Evolutionary conservation across 306 rosid species (phyloP).

Genomic region (Elaeagnus macrophylla): DNA sequence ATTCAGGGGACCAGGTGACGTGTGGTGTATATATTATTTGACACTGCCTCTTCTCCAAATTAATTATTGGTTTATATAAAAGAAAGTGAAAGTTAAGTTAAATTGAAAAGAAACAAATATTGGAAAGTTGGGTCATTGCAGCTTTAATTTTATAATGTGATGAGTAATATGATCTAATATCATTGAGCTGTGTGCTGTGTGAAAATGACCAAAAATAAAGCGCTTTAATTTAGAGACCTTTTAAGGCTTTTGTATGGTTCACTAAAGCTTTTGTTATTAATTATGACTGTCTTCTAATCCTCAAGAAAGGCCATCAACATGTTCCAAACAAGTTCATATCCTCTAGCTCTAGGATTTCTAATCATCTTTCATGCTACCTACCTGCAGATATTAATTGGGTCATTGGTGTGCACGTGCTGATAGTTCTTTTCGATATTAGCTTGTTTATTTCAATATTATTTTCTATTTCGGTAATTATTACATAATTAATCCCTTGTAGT

Average conservation of each 20-base stretch:
- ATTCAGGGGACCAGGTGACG: constrained; percentile 17
- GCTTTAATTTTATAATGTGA: constrained; percentile 6
- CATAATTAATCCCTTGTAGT: no score
- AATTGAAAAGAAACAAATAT: not conserved
- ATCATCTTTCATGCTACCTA: not conserved
- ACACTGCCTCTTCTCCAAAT: constrained; percentile 15
- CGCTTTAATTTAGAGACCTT: not conserved
- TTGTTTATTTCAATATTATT: no score
- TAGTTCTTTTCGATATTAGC: no score
- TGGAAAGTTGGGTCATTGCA: constrained; percentile 20
- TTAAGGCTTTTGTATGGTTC: constrained; percentile 11
- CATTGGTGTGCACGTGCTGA: no score
- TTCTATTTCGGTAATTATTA: no score
- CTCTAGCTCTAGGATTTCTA: not conserved
- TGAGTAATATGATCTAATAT: constrained; percentile 6
- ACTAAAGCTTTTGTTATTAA: constrained; percentile 12
- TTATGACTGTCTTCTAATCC: constrained; percentile 21
- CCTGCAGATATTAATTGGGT: no score
- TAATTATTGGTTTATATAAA: not conserved
- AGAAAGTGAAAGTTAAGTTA: not conserved
- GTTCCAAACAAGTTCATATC: not conserved
- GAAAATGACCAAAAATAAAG: constrained; percentile 17
- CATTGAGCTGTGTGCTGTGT: constrained; percentile 34
- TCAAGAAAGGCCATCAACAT: constrained; percentile 14
- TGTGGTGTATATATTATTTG: constrained; percentile 7